These are phyloP conservation scores for Xerocomus brunneocitrinus DNA, from an alignment of 768 basidiomycete genomes.

Conservation along the genomic window DNA sequence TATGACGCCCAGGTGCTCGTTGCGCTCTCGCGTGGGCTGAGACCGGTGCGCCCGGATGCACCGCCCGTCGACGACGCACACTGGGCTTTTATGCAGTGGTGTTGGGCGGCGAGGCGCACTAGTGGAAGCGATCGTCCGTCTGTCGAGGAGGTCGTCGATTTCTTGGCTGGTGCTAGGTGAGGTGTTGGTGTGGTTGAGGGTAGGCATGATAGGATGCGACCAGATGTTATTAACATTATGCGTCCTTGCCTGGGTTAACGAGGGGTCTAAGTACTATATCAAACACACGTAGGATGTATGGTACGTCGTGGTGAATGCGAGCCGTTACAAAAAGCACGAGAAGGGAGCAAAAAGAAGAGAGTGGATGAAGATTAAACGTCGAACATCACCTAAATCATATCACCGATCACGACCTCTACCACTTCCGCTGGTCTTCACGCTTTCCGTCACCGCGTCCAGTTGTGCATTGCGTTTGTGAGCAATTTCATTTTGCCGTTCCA, in stretches of 20 bases:
- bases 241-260: neutral
- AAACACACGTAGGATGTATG: constrained; percentile 7
- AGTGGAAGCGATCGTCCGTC: constrained; percentile 7
- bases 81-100: constrained; percentile 21
- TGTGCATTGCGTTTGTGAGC: constrained; percentile 66
- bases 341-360: neutral
- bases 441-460: constrained; percentile 32
- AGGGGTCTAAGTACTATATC: neutral
- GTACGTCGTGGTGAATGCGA: constrained; percentile 11
- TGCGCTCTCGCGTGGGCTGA: constrained; percentile 12
- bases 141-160: constrained; percentile 16
- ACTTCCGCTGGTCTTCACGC: constrained; percentile 12
- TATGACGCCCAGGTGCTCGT: constrained; percentile 23
- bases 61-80: constrained; percentile 2
- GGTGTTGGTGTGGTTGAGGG: neutral
- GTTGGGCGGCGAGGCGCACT: constrained; percentile 15
- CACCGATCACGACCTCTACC: constrained; percentile 21
- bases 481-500: constrained; percentile 72
- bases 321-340: constrained; percentile 10
- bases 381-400: neutral
- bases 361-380: neutral
- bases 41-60: constrained; percentile 6
- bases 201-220: neutral
- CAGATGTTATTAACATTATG: neutral
- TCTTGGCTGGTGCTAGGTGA: constrained; percentile 10